Evolutionary conservation across 2,329 filamentous ascomycete species (phyloP), one percentile per base, ranked within the genome.

Genomic region (Elsinoe australis): DNA sequence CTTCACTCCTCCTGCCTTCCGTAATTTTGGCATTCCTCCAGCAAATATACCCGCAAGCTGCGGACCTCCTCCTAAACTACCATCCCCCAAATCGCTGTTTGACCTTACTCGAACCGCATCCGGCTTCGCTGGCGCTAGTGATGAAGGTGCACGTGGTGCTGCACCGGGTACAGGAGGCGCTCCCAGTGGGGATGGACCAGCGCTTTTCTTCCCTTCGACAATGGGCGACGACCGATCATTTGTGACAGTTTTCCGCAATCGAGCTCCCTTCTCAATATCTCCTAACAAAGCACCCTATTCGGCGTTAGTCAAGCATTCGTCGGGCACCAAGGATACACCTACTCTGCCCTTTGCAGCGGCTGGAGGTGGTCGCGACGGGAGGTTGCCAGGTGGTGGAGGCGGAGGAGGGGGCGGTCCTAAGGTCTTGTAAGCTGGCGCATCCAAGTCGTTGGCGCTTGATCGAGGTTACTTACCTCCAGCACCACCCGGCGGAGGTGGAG

Each of bases 11-110:
- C 87, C 85, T 2, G 82, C 77, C 71, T 94, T 95, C 64, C 86
- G 85, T 60, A 98, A 65, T 69, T 95, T 96, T 2, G 92, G 92
- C 79, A 96, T 96, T 29, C 90, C 92, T 28, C 87, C 89, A 1
- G 86, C 87, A 61, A 98, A 95, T 19, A 98, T 66, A 1, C 92
- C 92, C 22, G 73, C 90, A 8, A 96, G 67, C 63, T 95, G 90
- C 8, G 88, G 87, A 39, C 86, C 79, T 15, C 79, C 66, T 17
- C 82, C 77, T 56, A 74, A 66, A 1, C 67, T 58, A 12, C 61
- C 58, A 21, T 59, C 61, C 55, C 54, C 48, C 46, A 78, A 76
- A 58, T 94, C 87, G 64, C 89, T 95, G 64, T 92, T 89, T 66
- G 87, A 94, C 63, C 88, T 78, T 51, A 79, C 78, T 65, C 88